phyloP scores from a whole-genome alignment of 345 rosid species.

The Noccaea bulbosa region DNA sequence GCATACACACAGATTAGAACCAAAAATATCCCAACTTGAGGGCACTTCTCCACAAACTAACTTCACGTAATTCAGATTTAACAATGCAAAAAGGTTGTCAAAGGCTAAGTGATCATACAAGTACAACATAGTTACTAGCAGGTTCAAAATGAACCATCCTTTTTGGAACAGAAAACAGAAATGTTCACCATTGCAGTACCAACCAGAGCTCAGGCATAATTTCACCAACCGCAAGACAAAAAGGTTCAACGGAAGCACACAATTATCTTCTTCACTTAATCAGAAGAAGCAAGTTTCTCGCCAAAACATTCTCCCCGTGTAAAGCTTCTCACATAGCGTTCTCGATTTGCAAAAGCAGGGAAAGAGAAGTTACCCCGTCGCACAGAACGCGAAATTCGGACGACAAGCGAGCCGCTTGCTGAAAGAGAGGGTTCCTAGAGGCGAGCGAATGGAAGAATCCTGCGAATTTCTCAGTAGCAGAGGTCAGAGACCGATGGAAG shows the following conservation, averaged over 20 bases:
- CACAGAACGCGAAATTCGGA: constrained; percentile 50
- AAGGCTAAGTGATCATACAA: not conserved
- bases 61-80: not conserved
- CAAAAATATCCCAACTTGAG: constrained; percentile 19
- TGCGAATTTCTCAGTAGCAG: constrained; percentile 50
- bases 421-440: constrained; percentile 56
- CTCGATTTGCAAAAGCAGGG: not conserved
- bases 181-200: constrained; percentile 1
- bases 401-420: constrained; percentile 51
- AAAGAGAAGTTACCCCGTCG: constrained; percentile 48
- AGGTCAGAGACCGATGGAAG: constrained; percentile 51
- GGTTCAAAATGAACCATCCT: not conserved
- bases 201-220: not conserved
- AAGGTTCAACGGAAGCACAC: not conserved
- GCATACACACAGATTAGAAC: not conserved
- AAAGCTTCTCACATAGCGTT: not conserved
- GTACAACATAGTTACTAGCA: not conserved
- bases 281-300: not conserved
- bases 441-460: constrained; percentile 49
- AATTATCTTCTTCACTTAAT: not conserved
- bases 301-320: not conserved
- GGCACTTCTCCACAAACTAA: not conserved
- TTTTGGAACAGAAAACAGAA: not conserved
- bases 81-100: constrained; percentile 4
- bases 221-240: not conserved